These are phyloP conservation scores for Sclerotinia sclerotiorum DNA, from an alignment of 2,329 filamentous ascomycete genomes.

Conservation along the genomic window DNA sequence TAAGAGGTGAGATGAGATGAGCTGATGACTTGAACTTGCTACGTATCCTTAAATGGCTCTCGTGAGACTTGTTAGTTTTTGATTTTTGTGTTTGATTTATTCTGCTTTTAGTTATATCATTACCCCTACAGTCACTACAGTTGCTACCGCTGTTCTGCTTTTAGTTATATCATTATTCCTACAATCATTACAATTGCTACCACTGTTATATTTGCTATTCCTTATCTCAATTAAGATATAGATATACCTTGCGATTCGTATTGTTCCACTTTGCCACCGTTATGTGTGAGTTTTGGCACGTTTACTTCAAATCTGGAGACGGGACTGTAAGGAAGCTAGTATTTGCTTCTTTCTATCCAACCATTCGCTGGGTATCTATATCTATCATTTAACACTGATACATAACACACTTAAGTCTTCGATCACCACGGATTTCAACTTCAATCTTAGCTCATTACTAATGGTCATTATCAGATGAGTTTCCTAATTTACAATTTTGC, in stretches of 20 bases:
- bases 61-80: slow-evolving; percentile 23
- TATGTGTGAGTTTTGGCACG: not conserved
- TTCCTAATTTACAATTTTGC: too few relatives aligned
- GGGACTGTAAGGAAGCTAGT: not conserved
- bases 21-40: slow-evolving; percentile 23
- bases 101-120: not conserved
- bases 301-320: not conserved
- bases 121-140: not conserved
- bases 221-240: not conserved
- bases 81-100: not conserved
- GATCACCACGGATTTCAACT: too few relatives aligned
- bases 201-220: not conserved
- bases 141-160: not conserved
- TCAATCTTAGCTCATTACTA: too few relatives aligned
- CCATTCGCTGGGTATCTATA: not conserved
- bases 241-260: not conserved
- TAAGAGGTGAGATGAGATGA: slow-evolving; percentile 13
- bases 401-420: not conserved
- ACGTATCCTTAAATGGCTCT: slow-evolving; percentile 19
- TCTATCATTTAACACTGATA: not conserved
- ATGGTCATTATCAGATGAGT: too few relatives aligned
- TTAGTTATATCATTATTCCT: not conserved
- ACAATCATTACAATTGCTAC: not conserved
- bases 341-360: not conserved
- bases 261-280: not conserved